A percentile compares a stretch with the other conserved stretches of the same genome.
Conservation (phyloP, 2,329 filamentous ascomycete genomes). For the Botrytis cinerea region DNA sequence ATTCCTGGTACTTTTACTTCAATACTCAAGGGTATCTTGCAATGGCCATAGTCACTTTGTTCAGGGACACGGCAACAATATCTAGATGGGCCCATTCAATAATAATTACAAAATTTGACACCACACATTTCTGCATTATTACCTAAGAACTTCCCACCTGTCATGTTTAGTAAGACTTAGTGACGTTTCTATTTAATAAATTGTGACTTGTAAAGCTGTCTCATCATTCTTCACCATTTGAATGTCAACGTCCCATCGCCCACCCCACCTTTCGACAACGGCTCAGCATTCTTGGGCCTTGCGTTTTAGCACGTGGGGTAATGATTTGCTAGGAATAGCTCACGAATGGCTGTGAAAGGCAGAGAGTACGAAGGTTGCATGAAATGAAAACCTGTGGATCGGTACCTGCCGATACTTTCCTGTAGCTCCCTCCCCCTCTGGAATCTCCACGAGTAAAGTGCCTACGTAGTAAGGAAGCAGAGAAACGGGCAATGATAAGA, state of each 20-base stretch:
- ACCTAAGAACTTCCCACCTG: background rate
- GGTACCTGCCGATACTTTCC: background rate
- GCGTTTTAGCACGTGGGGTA: conserved; percentile 13
- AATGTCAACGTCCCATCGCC: background rate
- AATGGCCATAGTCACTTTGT: background rate
- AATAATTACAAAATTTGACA: background rate
- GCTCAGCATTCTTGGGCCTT: conserved; percentile 16
- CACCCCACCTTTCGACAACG: conserved; percentile 1
- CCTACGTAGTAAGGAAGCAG: background rate
- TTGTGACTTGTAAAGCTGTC: background rate
- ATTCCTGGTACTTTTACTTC: background rate
- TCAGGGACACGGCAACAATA: background rate
- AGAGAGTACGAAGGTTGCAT: background rate
- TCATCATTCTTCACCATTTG: background rate
- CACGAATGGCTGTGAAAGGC: background rate
- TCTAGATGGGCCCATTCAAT: background rate
- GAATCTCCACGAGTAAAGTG: background rate
- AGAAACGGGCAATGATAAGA: background rate
- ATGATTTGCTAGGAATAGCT: conserved; percentile 14
- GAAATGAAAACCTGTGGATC: background rate
- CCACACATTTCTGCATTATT: background rate
- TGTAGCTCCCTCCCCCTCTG: background rate
- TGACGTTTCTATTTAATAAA: background rate
- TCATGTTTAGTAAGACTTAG: background rate
- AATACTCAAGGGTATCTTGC: background rate